Conservation (phyloP, 768 basidiomycete genomes). For the Hydnum rufescens region DNA sequence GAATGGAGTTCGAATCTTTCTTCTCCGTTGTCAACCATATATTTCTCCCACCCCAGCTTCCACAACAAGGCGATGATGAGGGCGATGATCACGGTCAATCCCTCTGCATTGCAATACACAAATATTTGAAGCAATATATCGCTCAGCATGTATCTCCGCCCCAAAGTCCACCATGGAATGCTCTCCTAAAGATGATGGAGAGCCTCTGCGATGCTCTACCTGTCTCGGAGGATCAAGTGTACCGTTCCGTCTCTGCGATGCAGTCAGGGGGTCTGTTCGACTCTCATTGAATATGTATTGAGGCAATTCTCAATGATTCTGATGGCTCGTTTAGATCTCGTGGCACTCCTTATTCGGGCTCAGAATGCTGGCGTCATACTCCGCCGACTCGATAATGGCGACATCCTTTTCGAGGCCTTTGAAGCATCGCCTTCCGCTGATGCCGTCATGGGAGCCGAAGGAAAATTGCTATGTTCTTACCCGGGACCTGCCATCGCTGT, state of each 20-base stretch:
- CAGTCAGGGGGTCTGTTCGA: neutral
- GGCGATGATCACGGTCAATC: too few species aligned
- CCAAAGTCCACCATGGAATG: neutral
- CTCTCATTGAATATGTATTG: neutral
- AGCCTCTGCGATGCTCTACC: too few species aligned
- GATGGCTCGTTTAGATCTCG: slow-evolving; percentile 18
- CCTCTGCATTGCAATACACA: too few species aligned
- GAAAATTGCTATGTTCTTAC: slow-evolving; percentile 19
- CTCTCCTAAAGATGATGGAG: neutral
- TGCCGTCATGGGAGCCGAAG: slow-evolving; percentile 21
- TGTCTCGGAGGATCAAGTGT: too few species aligned
- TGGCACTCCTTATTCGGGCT: slow-evolving; percentile 22
- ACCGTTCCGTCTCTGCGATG: too few species aligned
- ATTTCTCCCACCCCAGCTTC: slow-evolving; percentile 3
- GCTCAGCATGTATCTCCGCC: too few species aligned
- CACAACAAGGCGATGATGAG: slow-evolving; percentile 1
- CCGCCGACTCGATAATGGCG: neutral
- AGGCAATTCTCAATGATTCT: neutral
- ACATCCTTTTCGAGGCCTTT: slow-evolving; percentile 26
- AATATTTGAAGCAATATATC: too few species aligned
- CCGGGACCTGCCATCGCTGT: slow-evolving; percentile 12
- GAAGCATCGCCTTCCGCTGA: slow-evolving; percentile 23
- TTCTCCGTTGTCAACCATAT: slow-evolving; percentile 4
- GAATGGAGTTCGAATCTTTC: too few species aligned
- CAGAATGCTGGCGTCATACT: slow-evolving; percentile 30